A percentile compares a stretch with the other conserved stretches of the same genome.
phyloP scores from a whole-genome alignment of 352 stramenopile genomes.

The Pythium pectinolyticum region DNA sequence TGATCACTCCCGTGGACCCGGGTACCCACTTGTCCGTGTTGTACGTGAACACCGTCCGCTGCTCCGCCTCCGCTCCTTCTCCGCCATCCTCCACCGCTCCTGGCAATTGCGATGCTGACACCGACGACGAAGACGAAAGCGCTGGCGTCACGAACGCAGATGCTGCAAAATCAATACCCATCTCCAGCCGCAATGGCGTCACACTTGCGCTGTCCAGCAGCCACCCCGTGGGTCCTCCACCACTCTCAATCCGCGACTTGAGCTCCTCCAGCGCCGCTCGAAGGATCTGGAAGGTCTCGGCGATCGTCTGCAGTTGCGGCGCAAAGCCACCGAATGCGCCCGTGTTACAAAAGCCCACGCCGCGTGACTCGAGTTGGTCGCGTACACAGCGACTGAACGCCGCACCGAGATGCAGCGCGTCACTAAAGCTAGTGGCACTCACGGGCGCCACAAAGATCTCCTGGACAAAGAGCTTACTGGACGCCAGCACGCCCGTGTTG shows the following conservation, averaged over 20 bases:
- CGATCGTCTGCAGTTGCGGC: constrained; percentile 55
- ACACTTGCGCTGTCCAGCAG: constrained; percentile 35
- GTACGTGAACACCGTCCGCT: constrained; percentile 40
- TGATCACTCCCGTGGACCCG: constrained; percentile 41
- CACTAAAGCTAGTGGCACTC: constrained; percentile 54
- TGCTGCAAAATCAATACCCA: constrained; percentile 68
- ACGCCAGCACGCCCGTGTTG: constrained; percentile 60
- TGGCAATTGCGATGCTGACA: constrained; percentile 9
- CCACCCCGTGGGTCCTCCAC: constrained; percentile 26
- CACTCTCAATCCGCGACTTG: constrained; percentile 28
- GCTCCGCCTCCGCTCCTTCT: background rate
- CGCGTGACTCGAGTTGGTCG: constrained; percentile 46
- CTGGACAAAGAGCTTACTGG: constrained; percentile 68
- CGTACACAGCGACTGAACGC: constrained; percentile 47
- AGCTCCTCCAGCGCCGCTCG: constrained; percentile 50
- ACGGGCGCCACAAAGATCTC: constrained; percentile 60
- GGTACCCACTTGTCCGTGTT: constrained; percentile 69
- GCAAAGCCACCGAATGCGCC: constrained; percentile 62
- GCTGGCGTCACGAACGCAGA: constrained; percentile 47
- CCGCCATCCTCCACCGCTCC: constrained; percentile 7
- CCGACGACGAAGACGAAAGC: background rate
- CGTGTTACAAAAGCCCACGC: constrained; percentile 60
- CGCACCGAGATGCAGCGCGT: constrained; percentile 57
- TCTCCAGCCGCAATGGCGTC: constrained; percentile 45
- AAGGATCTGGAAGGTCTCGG: constrained; percentile 61